Evolutionary conservation across 2,329 filamentous ascomycete species (phyloP).

Genomic region (Berkeleyomyces basicola): DNA sequence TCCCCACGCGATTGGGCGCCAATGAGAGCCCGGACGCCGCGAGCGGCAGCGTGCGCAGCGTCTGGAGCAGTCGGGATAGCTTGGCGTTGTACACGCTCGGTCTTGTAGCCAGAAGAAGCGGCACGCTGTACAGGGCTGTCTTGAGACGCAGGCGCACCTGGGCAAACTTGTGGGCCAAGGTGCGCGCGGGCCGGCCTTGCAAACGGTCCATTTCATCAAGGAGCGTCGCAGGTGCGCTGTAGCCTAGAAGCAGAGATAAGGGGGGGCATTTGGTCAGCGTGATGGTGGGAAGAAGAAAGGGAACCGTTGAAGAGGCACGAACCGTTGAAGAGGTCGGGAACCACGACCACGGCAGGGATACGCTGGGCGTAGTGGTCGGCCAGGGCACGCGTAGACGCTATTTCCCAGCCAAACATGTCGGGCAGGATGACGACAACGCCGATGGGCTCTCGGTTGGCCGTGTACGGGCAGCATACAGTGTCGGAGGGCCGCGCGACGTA

Average conservation of each 20-base stretch:
- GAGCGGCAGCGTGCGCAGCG: constrained; percentile 6
- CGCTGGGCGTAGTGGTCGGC: constrained; percentile 34
- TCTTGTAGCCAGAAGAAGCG: constrained; percentile 19
- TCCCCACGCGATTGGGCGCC: constrained; percentile 25
- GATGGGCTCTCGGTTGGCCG: constrained; percentile 17
- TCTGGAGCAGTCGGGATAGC: constrained; percentile 15
- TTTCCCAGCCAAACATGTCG: constrained; percentile 36
- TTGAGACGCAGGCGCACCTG: background rate
- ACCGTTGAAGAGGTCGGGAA: constrained; percentile 35
- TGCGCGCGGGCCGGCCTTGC: background rate
- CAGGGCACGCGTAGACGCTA: constrained; percentile 33
- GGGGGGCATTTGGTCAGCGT: background rate
- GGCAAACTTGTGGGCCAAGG: background rate
- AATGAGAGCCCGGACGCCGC: background rate
- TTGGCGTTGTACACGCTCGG: constrained; percentile 17
- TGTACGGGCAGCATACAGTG: constrained; percentile 3
- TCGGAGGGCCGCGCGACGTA: constrained; percentile 17
- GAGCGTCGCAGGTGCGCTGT: constrained; percentile 17
- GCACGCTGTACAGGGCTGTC: constrained; percentile 15
- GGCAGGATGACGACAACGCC: constrained; percentile 35
- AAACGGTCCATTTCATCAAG: constrained; percentile 17
- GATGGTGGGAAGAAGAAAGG: background rate
- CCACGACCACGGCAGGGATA: constrained; percentile 29
- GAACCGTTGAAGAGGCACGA: background rate
- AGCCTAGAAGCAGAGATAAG: constrained; percentile 14